These are phyloP conservation scores for Globomyces sp. DNA, from an alignment of 371 early-diverging fungal species.

Conservation along the genomic window DNA sequence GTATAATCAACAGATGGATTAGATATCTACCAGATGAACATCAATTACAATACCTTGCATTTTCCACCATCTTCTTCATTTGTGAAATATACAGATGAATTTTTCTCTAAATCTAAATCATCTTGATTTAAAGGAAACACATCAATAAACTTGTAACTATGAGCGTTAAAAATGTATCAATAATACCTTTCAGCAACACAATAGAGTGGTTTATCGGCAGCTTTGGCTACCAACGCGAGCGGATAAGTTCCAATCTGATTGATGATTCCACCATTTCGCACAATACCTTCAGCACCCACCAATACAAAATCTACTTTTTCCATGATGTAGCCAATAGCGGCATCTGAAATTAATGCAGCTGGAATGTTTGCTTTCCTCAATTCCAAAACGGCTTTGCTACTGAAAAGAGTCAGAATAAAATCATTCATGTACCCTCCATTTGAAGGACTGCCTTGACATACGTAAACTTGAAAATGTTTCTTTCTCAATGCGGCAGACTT, in stretches of 20 bases:
- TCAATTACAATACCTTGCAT: background rate
- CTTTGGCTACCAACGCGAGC: slow-evolving; percentile 91
- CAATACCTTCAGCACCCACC: slow-evolving; percentile 97
- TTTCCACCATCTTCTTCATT: slow-evolving; percentile 23
- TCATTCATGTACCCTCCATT: slow-evolving; percentile 53
- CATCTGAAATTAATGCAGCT: slow-evolving; percentile 83
- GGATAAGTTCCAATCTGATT: slow-evolving; percentile 93
- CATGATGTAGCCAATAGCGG: slow-evolving; percentile 92
- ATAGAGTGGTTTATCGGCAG: slow-evolving; percentile 91
- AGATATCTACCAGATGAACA: background rate
- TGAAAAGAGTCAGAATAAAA: slow-evolving; percentile 29
- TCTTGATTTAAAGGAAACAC: slow-evolving; percentile 46
- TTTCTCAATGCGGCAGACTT: slow-evolving; percentile 65
- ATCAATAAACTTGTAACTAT: slow-evolving; percentile 87
- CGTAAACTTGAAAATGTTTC: slow-evolving; percentile 66
- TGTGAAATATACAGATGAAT: slow-evolving; percentile 43
- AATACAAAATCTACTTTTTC: slow-evolving; percentile 79
- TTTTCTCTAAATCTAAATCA: slow-evolving; percentile 49
- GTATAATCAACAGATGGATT: slow-evolving; percentile 94
- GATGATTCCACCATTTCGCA: slow-evolving; percentile 95
- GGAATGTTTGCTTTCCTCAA: slow-evolving; percentile 78
- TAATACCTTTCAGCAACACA: slow-evolving; percentile 87
- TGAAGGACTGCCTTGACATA: slow-evolving; percentile 41
- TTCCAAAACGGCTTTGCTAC: slow-evolving; percentile 63
- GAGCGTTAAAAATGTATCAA: slow-evolving; percentile 7